Evolutionary conservation across 768 basidiomycete species (phyloP), one percentile per base, ranked within the genome.

Genomic region (Sporobolomyces phaffii): DNA sequence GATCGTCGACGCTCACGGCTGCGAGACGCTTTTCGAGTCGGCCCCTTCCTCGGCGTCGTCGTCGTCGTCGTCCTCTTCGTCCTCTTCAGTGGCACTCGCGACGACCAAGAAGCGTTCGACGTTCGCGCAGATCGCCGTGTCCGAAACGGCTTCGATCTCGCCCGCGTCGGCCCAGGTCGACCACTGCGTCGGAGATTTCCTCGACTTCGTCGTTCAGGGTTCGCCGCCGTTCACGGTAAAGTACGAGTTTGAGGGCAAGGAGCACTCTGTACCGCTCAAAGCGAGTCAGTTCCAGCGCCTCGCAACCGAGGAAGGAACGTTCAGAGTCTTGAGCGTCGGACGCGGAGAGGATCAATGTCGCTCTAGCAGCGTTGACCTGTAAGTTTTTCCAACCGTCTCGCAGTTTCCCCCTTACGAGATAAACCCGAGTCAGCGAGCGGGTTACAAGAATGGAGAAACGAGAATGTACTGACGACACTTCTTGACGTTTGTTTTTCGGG

Each of bases 151-250:
- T 13, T 85, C 90, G 17, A 91, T 99, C 60, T 83, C 91, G 50
- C 87, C 94, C 8, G 84, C 91, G 72, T 87, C 88, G 73, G 80
- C 86, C 62, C 82, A 85, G 62, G 82, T 82, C 72, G 87, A 98
- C 74, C 86, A 88, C 67, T 99, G 96, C 78, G 87, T 90, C 2
- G 94, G 93, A 13, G 91, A 97, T 65, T 81, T 85, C 33, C 82
- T 89, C 13, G 90, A 90, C 69, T 98, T 96, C 82, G 87, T 93
- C 75, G 81, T 99, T 20, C 91, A 96, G 77, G 96, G 96, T 48
- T 88, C 85, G 36, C 88, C 92, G 20, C 91, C 94, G 5, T 98
- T 92, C 91, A 87, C 84, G 5, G 84, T 97, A 58, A 86, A 86
- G 88, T 90, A 72, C 77, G 84, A 84, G 38, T 84, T 91, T 76